phyloP scores from a whole-genome alignment of 139 green algal species.

The Pycnococcus provasolii region DNA sequence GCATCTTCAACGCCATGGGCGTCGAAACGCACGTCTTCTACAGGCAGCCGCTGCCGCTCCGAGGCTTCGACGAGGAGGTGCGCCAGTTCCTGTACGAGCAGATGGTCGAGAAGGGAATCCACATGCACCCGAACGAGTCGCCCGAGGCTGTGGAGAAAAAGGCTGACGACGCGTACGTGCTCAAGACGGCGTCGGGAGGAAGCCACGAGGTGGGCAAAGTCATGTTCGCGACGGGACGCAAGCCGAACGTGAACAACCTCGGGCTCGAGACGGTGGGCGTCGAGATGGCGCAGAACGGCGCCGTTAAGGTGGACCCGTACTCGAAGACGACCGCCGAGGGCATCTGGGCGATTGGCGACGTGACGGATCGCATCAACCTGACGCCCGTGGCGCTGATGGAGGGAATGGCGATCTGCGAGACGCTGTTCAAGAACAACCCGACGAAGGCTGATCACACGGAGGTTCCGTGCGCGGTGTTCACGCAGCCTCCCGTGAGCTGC shows the following conservation, averaged over 20 bases:
- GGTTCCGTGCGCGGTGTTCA: constrained; percentile 74
- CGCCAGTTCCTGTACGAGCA: constrained; percentile 36
- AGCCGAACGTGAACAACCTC: constrained; percentile 52
- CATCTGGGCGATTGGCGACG: constrained; percentile 91
- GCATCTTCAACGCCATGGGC: constrained; percentile 86
- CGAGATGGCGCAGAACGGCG: constrained; percentile 37
- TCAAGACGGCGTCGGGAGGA: constrained; percentile 4
- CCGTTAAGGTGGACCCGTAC: constrained; percentile 79
- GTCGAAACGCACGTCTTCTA: constrained; percentile 69
- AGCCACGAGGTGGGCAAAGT: constrained; percentile 47
- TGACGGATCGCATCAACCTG: constrained; percentile 84
- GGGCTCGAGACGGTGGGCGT: constrained; percentile 38
- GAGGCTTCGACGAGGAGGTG: constrained; percentile 45
- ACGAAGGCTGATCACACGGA: constrained; percentile 71
- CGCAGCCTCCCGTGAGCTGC: constrained; percentile 69
- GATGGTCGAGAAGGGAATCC: constrained; percentile 30
- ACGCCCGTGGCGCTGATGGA: constrained; percentile 93
- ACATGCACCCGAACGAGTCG: constrained; percentile 11
- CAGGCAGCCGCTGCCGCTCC: constrained; percentile 51
- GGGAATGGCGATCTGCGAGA: constrained; percentile 86
- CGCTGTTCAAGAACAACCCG: constrained; percentile 57
- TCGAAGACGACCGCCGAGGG: constrained; percentile 59
- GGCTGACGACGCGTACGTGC: not conserved
- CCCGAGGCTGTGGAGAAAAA: constrained; percentile 38
- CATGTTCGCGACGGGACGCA: constrained; percentile 74